These are phyloP conservation scores for Pyrenophora tritici-repentis DNA, from an alignment of 2,329 filamentous ascomycete genomes.

Conservation along the genomic window DNA sequence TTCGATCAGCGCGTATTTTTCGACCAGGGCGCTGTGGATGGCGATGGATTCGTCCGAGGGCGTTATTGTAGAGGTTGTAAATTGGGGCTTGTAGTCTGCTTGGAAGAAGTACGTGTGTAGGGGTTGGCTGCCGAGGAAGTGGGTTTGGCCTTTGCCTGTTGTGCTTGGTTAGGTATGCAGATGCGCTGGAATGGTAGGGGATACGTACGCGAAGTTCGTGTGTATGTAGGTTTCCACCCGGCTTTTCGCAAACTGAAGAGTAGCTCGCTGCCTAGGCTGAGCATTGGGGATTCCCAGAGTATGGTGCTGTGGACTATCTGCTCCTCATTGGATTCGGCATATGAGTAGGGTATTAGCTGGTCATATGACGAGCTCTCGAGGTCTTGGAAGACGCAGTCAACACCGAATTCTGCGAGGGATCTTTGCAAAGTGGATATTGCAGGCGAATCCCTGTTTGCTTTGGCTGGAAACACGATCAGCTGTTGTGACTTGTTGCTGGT, in stretches of 20 bases:
- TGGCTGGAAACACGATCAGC: not conserved
- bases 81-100: conserved; percentile 27
- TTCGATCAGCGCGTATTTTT: conserved; percentile 3
- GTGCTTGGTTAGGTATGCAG: not conserved
- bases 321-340: not conserved
- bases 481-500: not conserved
- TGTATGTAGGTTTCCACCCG: conserved; percentile 28
- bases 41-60: conserved; percentile 1
- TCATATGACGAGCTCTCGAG: not conserved
- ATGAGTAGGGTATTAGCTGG: not conserved
- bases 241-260: conserved; percentile 15
- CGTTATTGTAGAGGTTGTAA: not conserved
- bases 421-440: not conserved
- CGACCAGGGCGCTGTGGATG: conserved; percentile 1
- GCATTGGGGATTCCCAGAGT: conserved; percentile 25
- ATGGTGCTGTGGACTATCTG: conserved; percentile 19
- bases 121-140: conserved; percentile 26
- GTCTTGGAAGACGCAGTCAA: conserved; percentile 2
- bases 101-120: conserved; percentile 30
- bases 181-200: not conserved
- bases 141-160: conserved; percentile 18
- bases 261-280: conserved; percentile 26
- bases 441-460: not conserved
- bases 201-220: conserved; percentile 21
- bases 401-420: not conserved